Base-by-base conservation (phyloP, 1,284 basidiomycete species). In the Cutaneotrichosporon cavernicola region DNA sequence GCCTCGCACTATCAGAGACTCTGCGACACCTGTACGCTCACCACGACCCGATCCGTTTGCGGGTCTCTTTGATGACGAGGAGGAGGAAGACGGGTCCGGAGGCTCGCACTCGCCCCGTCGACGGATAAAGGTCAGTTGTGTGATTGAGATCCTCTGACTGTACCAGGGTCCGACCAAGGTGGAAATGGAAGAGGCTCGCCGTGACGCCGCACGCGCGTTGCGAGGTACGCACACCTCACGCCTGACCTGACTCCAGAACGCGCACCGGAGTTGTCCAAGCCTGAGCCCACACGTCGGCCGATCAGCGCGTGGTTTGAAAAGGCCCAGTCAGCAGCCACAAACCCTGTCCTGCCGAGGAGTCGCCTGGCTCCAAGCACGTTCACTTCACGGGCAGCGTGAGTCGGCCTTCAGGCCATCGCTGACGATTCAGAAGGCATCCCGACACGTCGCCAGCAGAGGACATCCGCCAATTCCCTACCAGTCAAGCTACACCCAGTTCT, bases 121-220 rank as follows among this genome's bases (percentile, higher is more conserved):
- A 26, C 36, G 21, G 9, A 5, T 22, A 4, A 56, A 56, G 53
- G 53, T 56, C 11, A 40, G 34, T 34, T 9, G 16, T 3, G 7
- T 13, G 9, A 7, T 5, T 56, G 21, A 11, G 1, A 26, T 55
- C 13, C 36, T 32, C 21, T 21, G 26, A 38, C 34, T 22, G 34
- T 56, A 2, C 0, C 34, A 76, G 74, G 65, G 70, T 13, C 63
- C 73, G 9, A 75, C 67, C 60, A 73, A 74, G 64, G 63, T 62
- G n/a, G 75, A 78, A 14, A 51, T 38, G 18, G 59, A 68, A 47
- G 38, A 61, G 18, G 69, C 74, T 65, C 61, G 68, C 8, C 69
- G 67, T 18, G 76, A 76, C 43, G 67, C 76, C 30, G 72, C 71
- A 4, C 60, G 70, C 16, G 72, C 70, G 1, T 46, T 68, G 7